These are phyloP conservation scores for Paramecium primaurelia DNA, from an alignment of 73 alveolate genomes.

Conservation along the genomic window DNA sequence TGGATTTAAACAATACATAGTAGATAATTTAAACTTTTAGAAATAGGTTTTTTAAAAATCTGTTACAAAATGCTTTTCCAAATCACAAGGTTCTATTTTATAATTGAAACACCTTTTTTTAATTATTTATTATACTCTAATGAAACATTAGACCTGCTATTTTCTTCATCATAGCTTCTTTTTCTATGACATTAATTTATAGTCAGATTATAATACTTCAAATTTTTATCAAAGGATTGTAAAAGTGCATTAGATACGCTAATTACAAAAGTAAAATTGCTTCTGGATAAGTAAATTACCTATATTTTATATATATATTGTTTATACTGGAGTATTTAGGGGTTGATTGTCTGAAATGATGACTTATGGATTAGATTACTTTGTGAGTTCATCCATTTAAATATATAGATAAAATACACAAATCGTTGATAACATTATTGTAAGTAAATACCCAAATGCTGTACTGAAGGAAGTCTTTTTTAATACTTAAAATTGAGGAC, in stretches of 20 bases:
- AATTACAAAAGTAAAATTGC: neutral
- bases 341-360: neutral
- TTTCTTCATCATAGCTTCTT: neutral
- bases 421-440: neutral
- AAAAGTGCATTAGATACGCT: neutral
- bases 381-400: neutral
- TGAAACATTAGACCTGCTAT: neutral
- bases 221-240: neutral
- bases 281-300: neutral
- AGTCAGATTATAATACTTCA: neutral
- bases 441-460: neutral
- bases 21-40: neutral
- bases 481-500: neutral
- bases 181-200: neutral
- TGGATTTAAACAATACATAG: neutral
- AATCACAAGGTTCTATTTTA: neutral
- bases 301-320: neutral
- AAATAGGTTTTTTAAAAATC: neutral
- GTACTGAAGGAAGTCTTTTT: neutral
- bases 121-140: neutral
- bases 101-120: neutral
- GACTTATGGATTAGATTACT: neutral
- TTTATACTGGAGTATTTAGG: neutral
- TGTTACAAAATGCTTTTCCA: neutral
- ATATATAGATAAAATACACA: neutral